Conservation (phyloP, 306 rosid species). For the Delonix regia region DNA sequence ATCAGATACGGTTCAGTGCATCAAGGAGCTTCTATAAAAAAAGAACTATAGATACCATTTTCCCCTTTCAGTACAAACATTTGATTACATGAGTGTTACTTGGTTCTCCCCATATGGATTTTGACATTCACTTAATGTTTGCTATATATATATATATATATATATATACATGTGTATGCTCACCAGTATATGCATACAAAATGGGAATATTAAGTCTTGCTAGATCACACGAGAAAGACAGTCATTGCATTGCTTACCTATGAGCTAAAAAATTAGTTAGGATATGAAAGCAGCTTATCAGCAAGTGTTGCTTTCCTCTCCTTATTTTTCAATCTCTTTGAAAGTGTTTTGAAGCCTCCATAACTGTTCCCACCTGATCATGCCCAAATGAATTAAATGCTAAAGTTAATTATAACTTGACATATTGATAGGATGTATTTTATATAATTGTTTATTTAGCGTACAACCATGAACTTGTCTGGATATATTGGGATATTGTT, state of each 20-base stretch:
- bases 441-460: background rate
- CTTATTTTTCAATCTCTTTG: constrained; percentile 77
- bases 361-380: constrained; percentile 79
- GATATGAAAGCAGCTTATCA: constrained; percentile 64
- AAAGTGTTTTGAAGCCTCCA: constrained; percentile 67
- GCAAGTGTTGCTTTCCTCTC: constrained; percentile 80
- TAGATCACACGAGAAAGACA: background rate
- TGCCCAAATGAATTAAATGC: constrained; percentile 11
- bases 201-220: background rate
- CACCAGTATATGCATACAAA: background rate
- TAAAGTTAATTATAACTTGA: background rate
- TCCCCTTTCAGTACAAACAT: background rate
- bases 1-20: background rate
- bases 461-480: constrained; percentile 54
- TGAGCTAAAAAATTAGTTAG: constrained; percentile 44
- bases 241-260: constrained; percentile 44
- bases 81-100: background rate
- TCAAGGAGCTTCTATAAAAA: background rate
- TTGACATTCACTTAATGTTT: background rate
- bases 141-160: too few relatives aligned
- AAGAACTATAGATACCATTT: background rate
- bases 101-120: background rate
- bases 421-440: constrained; percentile 2
- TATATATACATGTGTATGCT: background rate
- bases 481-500: constrained; percentile 71